Conservation (phyloP, 1,139 yeast species). For the Debaryomyces fabryi region DNA sequence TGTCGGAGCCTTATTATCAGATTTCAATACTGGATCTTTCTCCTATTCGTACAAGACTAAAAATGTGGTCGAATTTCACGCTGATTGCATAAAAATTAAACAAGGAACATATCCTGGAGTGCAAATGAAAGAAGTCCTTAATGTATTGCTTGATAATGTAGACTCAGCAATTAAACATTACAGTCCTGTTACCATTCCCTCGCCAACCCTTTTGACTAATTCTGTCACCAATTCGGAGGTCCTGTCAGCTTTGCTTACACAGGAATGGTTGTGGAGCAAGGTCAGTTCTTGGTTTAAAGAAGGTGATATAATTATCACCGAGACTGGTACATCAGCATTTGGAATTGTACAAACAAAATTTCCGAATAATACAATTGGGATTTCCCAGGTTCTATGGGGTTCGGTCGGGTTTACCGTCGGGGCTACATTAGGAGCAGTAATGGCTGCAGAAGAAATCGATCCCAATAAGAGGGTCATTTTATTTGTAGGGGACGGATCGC, state of each 20-base stretch:
- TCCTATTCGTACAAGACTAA: constrained; percentile 78
- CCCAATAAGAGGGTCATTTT: constrained; percentile 71
- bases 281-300: constrained; percentile 72
- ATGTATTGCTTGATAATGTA: constrained; percentile 45
- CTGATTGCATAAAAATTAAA: constrained; percentile 80
- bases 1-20: constrained; percentile 81
- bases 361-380: constrained; percentile 74
- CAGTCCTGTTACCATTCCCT: constrained; percentile 51
- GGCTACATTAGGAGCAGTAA: constrained; percentile 80
- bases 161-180: constrained; percentile 41
- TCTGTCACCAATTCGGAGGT: constrained; percentile 28
- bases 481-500: constrained; percentile 89
- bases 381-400: constrained; percentile 89
- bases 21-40: constrained; percentile 89
- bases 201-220: constrained; percentile 32
- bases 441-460: constrained; percentile 78
- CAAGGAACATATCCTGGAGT: constrained; percentile 77
- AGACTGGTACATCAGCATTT: constrained; percentile 89
- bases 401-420: constrained; percentile 89
- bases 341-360: constrained; percentile 80
- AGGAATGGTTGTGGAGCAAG: constrained; percentile 82
- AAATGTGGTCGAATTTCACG: constrained; percentile 84
- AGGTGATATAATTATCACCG: constrained; percentile 80
- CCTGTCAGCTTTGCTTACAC: constrained; percentile 46
- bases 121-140: constrained; percentile 72